phyloP scores from a whole-genome alignment of 805 yeast genomes.

The Metschnikowia lochheadii region DNA sequence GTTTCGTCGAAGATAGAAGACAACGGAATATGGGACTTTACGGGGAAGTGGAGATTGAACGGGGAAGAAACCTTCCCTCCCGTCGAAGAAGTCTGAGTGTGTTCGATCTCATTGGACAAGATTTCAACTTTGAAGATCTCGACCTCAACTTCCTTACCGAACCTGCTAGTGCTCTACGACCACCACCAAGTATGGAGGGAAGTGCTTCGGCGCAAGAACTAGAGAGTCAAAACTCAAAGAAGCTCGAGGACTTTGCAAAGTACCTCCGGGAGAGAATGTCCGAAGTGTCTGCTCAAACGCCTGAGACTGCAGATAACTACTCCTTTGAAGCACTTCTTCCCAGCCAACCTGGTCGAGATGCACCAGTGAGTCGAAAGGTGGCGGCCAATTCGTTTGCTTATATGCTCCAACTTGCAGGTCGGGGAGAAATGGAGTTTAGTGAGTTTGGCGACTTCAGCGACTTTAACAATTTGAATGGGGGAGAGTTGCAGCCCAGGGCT shows the following conservation, averaged over 20 bases:
- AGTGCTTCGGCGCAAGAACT: background rate
- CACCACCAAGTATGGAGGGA: background rate
- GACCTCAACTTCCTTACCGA: conserved; percentile 1
- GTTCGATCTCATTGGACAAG: conserved; percentile 1
- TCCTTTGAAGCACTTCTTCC: conserved; percentile 13
- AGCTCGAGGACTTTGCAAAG: conserved; percentile 6
- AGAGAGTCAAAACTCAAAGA: background rate
- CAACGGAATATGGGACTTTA: background rate
- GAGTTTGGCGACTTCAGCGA: too few relatives aligned
- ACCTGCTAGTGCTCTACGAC: background rate
- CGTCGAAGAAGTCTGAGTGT: conserved; percentile 8
- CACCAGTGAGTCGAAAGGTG: conserved; percentile 6
- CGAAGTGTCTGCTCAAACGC: background rate
- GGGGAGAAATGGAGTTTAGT: background rate
- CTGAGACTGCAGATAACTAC: background rate
- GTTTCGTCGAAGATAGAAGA: background rate
- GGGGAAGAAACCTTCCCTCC: conserved; percentile 12
- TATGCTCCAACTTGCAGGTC: conserved; percentile 14
- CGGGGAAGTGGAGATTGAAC: conserved; percentile 11
- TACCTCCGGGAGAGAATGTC: conserved; percentile 10
- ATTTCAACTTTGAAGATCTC: background rate
- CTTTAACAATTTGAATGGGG: background rate
- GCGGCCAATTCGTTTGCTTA: conserved; percentile 16
- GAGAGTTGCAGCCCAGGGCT: background rate
- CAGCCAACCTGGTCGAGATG: conserved; percentile 2